These are phyloP conservation scores for Perilla frutescens DNA, from an alignment of 257 asterid species.

Conservation along the genomic window DNA sequence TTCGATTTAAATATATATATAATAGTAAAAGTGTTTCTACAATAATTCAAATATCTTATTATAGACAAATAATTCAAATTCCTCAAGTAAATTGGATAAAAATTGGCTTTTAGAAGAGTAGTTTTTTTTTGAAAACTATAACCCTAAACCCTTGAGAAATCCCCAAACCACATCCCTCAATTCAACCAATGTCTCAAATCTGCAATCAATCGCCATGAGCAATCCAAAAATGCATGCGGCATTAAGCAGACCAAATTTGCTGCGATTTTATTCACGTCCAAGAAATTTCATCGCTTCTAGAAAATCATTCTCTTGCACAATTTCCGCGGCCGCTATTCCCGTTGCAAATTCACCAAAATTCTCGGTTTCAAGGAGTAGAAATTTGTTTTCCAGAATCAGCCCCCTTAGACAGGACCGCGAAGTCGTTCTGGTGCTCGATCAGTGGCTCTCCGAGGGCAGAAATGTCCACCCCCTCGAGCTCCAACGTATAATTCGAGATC, in stretches of 20 bases:
- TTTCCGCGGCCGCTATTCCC: constrained; percentile 18
- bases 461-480: constrained; percentile 48
- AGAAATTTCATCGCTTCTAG: constrained; percentile 23
- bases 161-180: constrained; percentile 17
- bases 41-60: no score
- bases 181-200: constrained; percentile 28
- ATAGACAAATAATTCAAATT: no score
- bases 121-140: background rate
- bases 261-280: constrained; percentile 16
- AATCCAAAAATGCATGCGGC: constrained; percentile 43
- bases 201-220: constrained; percentile 28
- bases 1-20: no score
- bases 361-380: constrained; percentile 43
- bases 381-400: constrained; percentile 62
- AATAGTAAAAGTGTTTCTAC: no score
- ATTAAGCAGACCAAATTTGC: constrained; percentile 36
- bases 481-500: constrained; percentile 60
- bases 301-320: constrained; percentile 27
- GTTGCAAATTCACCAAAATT: constrained; percentile 29
- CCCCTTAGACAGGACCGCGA: constrained; percentile 47
- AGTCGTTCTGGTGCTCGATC: constrained; percentile 54
- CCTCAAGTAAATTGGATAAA: no score
- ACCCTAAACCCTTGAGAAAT: constrained; percentile 26
- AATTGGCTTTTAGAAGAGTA: no score
- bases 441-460: constrained; percentile 70